Base-by-base conservation (phyloP, 75 land plant genomes). In the Chamaecyparis obtusa region DNA sequence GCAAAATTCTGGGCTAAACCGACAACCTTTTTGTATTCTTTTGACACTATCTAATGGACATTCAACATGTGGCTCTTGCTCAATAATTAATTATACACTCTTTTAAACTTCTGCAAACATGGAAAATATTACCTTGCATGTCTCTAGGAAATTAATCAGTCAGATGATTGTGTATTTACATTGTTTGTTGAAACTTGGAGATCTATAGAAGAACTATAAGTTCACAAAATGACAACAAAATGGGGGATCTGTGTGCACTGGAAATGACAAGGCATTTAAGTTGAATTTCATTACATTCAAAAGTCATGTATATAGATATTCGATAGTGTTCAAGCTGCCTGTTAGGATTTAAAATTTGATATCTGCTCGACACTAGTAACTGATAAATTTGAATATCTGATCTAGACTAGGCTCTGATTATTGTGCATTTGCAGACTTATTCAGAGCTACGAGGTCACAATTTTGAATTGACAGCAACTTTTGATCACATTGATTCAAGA, bases 381-480 rank as follows among this genome's bases (percentile, higher is more conserved):
- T 46, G 32, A n/a, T 81, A 51, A 51, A 51, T 43, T 46, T 27
- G 3, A 44, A 81, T 44, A 46, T 24, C 51, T 44, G 43, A 30
- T 27, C 14, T 78, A 19, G 48, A 81, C 32, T 81, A 46, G 30
- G 54, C 15, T 21, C 4, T 46, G 32, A 44, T 81, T 15, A 27
- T 85, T 36, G 49, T 89, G 76, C 33, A 33, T 17, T 43, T 90
- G 93, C 97, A 98, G 99, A 98, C 97, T 3, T 96, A 94, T 86
- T 89, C 95, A 27, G 99, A 98, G 82, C 86, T 91, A 75, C 86
- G 93, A 44, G 99, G 99, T 43, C 99, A 98, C 88, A 95, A 98
- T 82, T 98, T 98, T 69, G 84, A 87, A 3, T 89, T 98, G 83
- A 98, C 93, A 86, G 95, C 96, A 84, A 92, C 93, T 2, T 98